These are phyloP conservation scores for Geranium brycei DNA, from an alignment of 345 rosid genomes.

Conservation along the genomic window DNA sequence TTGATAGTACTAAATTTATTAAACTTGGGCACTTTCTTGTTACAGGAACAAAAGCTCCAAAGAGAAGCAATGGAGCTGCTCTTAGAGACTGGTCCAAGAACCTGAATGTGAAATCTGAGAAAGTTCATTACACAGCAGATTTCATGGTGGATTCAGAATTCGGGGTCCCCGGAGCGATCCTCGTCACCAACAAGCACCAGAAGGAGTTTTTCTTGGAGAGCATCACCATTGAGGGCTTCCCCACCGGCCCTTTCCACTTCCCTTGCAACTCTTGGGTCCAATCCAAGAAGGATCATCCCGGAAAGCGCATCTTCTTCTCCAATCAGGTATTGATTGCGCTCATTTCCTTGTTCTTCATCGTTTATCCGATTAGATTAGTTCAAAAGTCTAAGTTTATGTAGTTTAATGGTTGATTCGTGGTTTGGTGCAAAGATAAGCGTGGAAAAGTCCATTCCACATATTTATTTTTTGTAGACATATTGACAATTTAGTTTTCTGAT, in stretches of 20 bases:
- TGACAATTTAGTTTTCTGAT: no score
- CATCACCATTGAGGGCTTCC: constrained; percentile 78
- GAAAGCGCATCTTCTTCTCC: constrained; percentile 62
- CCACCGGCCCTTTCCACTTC: constrained; percentile 74
- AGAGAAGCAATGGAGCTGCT: constrained; percentile 65
- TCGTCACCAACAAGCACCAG: constrained; percentile 74
- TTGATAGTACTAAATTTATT: not conserved
- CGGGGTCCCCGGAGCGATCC: constrained; percentile 84
- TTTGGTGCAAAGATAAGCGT: not conserved
- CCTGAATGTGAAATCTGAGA: constrained; percentile 56
- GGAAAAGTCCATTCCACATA: not conserved
- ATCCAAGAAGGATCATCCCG: constrained; percentile 49
- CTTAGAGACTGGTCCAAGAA: constrained; percentile 82
- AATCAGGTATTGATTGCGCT: constrained; percentile 44
- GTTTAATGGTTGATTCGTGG: no score
- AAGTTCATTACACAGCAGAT: constrained; percentile 79
- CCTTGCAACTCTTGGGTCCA: constrained; percentile 97
- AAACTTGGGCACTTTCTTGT: not conserved
- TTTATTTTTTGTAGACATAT: no score
- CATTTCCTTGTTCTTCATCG: no score
- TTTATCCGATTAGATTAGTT: not conserved
- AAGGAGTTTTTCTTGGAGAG: constrained; percentile 78
- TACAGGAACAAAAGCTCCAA: constrained; percentile 63
- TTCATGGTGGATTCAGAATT: constrained; percentile 59
- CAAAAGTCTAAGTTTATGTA: not conserved